Conservation (phyloP, 257 asterid genomes). For the Jaltomata sinuosa region DNA sequence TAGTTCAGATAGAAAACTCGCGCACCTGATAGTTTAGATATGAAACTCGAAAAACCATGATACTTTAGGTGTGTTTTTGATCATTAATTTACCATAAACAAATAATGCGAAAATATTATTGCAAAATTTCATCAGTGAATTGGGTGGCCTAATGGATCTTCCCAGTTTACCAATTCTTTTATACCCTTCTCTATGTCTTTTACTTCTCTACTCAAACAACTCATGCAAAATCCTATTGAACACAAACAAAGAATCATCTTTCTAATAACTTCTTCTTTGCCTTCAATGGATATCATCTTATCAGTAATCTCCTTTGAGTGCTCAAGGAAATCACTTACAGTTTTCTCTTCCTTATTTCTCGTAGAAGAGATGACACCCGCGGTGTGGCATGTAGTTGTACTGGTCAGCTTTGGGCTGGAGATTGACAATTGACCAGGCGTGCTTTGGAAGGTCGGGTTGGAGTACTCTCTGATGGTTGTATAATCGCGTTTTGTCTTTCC, state of each 20-base stretch:
- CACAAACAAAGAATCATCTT: constrained; percentile 3
- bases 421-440: too few relatives aligned
- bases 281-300: constrained; percentile 1
- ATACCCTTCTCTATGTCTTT: constrained; percentile 6
- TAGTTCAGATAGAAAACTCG: too few relatives aligned
- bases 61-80: too few relatives aligned
- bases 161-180: constrained; percentile 22
- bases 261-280: background rate
- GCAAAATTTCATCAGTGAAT: too few relatives aligned
- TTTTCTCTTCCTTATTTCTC: constrained; percentile 3
- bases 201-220: constrained; percentile 22
- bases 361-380: too few relatives aligned
- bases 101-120: too few relatives aligned
- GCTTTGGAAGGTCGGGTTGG: too few relatives aligned
- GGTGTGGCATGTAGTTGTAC: too few relatives aligned
- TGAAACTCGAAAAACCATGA: too few relatives aligned
- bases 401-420: too few relatives aligned
- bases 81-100: too few relatives aligned
- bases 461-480: background rate
- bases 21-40: too few relatives aligned
- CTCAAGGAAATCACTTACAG: constrained; percentile 4
- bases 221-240: constrained; percentile 6
- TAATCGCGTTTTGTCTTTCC: constrained; percentile 6
- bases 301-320: background rate
- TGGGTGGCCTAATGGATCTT: background rate